A percentile compares a stretch with the other conserved stretches of the same genome.
Evolutionary conservation across 768 basidiomycete species (phyloP).

Genomic region (Cyclocybe cylindracea): DNA sequence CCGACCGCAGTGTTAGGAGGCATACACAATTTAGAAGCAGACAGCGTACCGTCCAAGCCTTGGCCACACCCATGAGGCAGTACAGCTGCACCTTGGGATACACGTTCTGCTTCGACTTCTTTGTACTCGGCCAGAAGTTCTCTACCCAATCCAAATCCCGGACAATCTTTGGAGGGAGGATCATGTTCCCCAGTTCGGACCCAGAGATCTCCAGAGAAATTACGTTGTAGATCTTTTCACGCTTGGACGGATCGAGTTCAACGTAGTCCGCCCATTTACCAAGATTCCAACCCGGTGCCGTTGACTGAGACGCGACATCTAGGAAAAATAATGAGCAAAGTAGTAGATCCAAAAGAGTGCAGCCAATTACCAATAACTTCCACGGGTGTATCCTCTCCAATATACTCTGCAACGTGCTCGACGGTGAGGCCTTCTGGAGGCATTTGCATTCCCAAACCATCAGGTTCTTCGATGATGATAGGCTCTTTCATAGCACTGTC

Average conservation of each 20-base stretch:
- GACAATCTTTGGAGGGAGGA: constrained; percentile 82
- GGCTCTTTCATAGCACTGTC: constrained; percentile 79
- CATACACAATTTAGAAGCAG: neutral
- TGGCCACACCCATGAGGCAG: constrained; percentile 93
- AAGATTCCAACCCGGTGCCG: constrained; percentile 85
- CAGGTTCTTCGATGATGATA: constrained; percentile 73
- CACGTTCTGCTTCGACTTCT: constrained; percentile 68
- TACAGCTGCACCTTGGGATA: constrained; percentile 97
- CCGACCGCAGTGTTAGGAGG: neutral
- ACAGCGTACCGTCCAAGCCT: constrained; percentile 88
- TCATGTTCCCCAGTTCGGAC: constrained; percentile 73
- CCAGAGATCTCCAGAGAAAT: constrained; percentile 95
- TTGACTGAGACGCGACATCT: constrained; percentile 91
- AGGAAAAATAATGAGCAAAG: constrained; percentile 1
- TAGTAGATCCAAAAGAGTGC: neutral
- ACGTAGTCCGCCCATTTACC: constrained; percentile 91
- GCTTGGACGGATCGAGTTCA: constrained; percentile 59
- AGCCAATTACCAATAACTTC: constrained; percentile 83
- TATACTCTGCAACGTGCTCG: constrained; percentile 73
- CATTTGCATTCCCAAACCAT: constrained; percentile 91
- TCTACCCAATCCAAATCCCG: constrained; percentile 97
- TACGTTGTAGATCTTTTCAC: constrained; percentile 92
- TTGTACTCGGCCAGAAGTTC: constrained; percentile 86
- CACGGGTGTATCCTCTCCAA: constrained; percentile 78
- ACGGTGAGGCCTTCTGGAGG: constrained; percentile 73